Base-by-base conservation (phyloP, 768 basidiomycete genomes). In the Hygrophorus russula region DNA sequence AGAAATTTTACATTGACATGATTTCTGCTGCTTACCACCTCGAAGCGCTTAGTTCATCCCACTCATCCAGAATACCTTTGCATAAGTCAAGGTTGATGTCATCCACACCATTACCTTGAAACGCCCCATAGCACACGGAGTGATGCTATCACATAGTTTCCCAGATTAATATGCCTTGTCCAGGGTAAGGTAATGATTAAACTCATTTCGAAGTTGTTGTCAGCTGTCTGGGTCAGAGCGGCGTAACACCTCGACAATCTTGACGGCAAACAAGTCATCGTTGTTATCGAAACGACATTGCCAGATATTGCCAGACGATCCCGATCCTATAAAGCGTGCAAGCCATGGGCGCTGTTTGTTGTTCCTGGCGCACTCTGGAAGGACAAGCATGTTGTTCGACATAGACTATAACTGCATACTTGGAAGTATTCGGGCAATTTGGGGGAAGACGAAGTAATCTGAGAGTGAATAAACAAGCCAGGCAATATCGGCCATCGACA, bases 301-400 rank as follows among this genome's bases (percentile, higher is more conserved):
- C 51, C 51, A 53, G 40, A 48, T 49, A 44, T 53, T 50, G 46
- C 51, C 51, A 42, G 51, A 50, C 18, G 52, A 53, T 31, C 52
- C 52, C 7, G 42, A 53, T 29, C 31, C 47, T 49, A n/a, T n/a
- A n/a, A n/a, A n/a, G n/a, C n/a, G n/a, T n/a, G n/a, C n/a, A 53
- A 53, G 52, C 50, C 52, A 53, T 31, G 51, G 47, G 45, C 50
- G 47, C 37, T 30, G 42, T 49, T 48, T 49, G 17, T 44, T 36
- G 14, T 29, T 44, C 51, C 37, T 47, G 32, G 44, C 29, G 39
- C 37, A 51, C 37, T 49, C 47, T 24, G 47, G 52, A 38, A 51
- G 49, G 31, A 32, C 39, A 45, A 53, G 42, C 32, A 30, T 49
- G 41, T 53, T 53, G 48, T 49, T 53, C 36, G 44, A 46, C 14